Percentiles rank a stretch among this genome's conserved stretches.
These are phyloP conservation scores for Malassezia vespertilionis DNA, from an alignment of 1,284 basidiomycete species.

Conservation along the genomic window DNA sequence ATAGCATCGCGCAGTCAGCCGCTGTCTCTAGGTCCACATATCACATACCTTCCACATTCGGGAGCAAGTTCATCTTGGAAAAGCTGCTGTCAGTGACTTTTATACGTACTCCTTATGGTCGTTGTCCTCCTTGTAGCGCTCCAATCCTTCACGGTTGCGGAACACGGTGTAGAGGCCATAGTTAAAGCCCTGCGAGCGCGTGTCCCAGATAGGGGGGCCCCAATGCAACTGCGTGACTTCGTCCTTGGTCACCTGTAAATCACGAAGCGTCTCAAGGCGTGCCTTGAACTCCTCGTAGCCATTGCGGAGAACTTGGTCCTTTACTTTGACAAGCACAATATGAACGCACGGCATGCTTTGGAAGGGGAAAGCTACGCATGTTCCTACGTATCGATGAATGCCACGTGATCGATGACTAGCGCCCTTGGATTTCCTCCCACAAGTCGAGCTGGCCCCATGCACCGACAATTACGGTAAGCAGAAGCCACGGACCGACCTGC, in stretches of 20 bases:
- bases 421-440: slow-evolving; percentile 58
- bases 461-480: slow-evolving; percentile 60
- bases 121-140: slow-evolving; percentile 34
- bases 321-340: slow-evolving; percentile 39
- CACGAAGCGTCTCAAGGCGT: slow-evolving; percentile 27
- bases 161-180: slow-evolving; percentile 36
- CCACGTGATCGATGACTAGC: not conserved
- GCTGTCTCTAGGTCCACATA: not conserved
- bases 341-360: slow-evolving; percentile 29
- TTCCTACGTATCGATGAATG: not conserved
- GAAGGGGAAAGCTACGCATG: not conserved
- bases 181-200: slow-evolving; percentile 34
- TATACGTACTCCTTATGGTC: slow-evolving; percentile 36
- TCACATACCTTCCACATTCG: slow-evolving; percentile 25
- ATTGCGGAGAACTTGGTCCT: slow-evolving; percentile 30
- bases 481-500: slow-evolving; percentile 68
- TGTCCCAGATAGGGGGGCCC: slow-evolving; percentile 31
- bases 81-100: slow-evolving; percentile 20
- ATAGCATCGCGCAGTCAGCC: not conserved
- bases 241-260: slow-evolving; percentile 26
- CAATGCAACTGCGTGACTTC: slow-evolving; percentile 29
- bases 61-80: slow-evolving; percentile 25
- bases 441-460: slow-evolving; percentile 79
- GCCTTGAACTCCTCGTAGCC: slow-evolving; percentile 37
- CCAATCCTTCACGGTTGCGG: slow-evolving; percentile 25